phyloP scores from a whole-genome alignment of 768 basidiomycete species.

The Suillus plorans region DNA sequence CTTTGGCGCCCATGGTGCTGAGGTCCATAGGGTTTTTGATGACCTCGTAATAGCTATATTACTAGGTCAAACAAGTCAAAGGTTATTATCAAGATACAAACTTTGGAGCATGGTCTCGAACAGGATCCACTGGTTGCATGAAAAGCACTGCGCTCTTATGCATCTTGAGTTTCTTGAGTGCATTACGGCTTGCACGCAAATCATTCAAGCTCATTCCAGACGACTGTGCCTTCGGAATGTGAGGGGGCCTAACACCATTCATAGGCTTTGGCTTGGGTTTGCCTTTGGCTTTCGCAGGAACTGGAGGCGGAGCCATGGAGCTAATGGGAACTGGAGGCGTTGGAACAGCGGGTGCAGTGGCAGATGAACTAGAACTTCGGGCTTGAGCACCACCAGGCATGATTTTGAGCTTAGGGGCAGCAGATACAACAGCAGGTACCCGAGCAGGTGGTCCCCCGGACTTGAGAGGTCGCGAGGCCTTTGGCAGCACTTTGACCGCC shows the following conservation, averaged over 20 bases:
- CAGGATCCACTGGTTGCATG: conserved; percentile 92
- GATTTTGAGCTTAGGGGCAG: conserved; percentile 57
- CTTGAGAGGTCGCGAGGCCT: conserved; percentile 36
- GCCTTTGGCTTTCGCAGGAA: conserved; percentile 26
- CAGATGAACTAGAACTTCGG: conserved; percentile 20
- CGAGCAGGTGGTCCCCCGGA: conserved; percentile 33
- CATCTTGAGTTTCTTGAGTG: conserved; percentile 74
- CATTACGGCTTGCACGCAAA: conserved; percentile 69
- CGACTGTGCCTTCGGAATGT: conserved; percentile 68
- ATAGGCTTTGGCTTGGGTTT: conserved; percentile 20
- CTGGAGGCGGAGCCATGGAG: conserved; percentile 31
- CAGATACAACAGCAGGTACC: conserved; percentile 28
- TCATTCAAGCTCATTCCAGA: conserved; percentile 79
- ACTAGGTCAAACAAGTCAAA: conserved; percentile 8
- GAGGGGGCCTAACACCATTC: conserved; percentile 38
- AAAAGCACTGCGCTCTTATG: conserved; percentile 78
- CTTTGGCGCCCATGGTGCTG: conserved; percentile 81
- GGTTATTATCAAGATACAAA: conserved; percentile 28
- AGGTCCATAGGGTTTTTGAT: conserved; percentile 96
- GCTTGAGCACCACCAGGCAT: conserved; percentile 19
- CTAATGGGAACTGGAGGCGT: conserved; percentile 10
- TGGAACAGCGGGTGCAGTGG: conserved; percentile 9
- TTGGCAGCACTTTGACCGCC: conserved; percentile 50
- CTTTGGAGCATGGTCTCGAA: conserved; percentile 88
- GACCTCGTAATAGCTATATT: conserved; percentile 78